Percentiles rank a stretch among this genome's conserved stretches.
These are phyloP conservation scores for Penicillium sp. DNA, from an alignment of 2,329 filamentous ascomycete genomes.

Conservation along the genomic window DNA sequence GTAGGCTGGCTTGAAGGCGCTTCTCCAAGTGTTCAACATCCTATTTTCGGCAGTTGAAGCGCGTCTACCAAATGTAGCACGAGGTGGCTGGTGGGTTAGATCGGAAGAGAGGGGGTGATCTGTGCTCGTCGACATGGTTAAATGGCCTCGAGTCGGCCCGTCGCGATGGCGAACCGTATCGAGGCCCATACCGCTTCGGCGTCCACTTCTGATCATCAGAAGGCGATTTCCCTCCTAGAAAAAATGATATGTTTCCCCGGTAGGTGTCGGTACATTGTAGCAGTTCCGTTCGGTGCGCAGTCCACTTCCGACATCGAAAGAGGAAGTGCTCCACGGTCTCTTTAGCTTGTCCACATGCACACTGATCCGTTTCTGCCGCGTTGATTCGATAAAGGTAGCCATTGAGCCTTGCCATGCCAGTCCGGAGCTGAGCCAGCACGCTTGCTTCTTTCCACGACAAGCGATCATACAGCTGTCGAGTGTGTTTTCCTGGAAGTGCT, in stretches of 20 bases:
- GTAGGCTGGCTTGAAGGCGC: constrained; percentile 33
- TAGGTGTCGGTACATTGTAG: constrained; percentile 23
- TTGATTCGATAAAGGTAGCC: constrained; percentile 21
- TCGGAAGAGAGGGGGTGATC: too few species aligned
- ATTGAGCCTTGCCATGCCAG: constrained; percentile 33
- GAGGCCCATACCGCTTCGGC: too few species aligned
- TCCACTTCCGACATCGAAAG: constrained; percentile 24
- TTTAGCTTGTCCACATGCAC: constrained; percentile 14
- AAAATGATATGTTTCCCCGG: constrained; percentile 5
- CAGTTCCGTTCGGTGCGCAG: constrained; percentile 22
- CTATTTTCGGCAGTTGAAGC: constrained; percentile 36
- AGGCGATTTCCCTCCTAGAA: too few species aligned
- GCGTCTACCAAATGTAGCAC: constrained; percentile 28
- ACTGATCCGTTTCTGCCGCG: constrained; percentile 9
- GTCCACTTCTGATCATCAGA: too few species aligned
- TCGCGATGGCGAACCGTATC: too few species aligned
- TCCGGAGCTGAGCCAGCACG: constrained; percentile 29
- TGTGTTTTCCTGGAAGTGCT: too few species aligned
- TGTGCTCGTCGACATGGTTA: too few species aligned
- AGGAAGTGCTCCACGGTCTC: constrained; percentile 15
- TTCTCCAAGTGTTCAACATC: constrained; percentile 38
- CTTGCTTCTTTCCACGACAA: constrained; percentile 30
- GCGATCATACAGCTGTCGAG: constrained; percentile 21
- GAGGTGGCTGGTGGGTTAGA: constrained; percentile 10
- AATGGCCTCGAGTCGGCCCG: too few species aligned